These are phyloP conservation scores for Leishmania turanica DNA, from an alignment of 208 protist genomes.

Conservation along the genomic window DNA sequence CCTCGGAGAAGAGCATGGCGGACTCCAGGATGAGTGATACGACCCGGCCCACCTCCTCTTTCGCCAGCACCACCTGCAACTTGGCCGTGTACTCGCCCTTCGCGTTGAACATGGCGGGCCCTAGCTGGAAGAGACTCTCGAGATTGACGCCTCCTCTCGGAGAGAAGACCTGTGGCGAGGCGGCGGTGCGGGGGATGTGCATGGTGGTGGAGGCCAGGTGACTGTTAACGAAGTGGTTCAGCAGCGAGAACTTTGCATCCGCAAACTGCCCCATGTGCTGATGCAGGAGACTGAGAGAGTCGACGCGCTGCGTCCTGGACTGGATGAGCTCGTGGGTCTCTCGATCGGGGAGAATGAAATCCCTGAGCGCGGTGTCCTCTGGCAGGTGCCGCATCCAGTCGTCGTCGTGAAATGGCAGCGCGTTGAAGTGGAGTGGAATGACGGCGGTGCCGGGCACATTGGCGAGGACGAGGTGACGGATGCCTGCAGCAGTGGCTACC, in stretches of 20 bases:
- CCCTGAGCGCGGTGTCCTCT: conserved; percentile 27
- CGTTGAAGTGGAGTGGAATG: conserved; percentile 59
- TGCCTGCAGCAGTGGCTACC: conserved; percentile 28
- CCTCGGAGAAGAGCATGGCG: conserved; percentile 58
- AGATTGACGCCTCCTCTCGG: conserved; percentile 54
- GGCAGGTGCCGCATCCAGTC: conserved; percentile 50
- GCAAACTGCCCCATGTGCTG: conserved; percentile 19
- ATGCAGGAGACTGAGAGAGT: conserved; percentile 10
- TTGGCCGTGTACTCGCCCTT: conserved; percentile 52
- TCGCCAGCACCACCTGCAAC: conserved; percentile 64
- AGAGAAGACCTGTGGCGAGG: conserved; percentile 50
- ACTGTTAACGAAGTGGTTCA: conserved; percentile 48
- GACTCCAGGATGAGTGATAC: conserved; percentile 60
- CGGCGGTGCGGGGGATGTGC: conserved; percentile 43
- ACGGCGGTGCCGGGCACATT: conserved; percentile 52
- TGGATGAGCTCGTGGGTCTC: conserved; percentile 10
- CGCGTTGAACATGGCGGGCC: conserved; percentile 63
- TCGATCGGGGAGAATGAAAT: conserved; percentile 25
- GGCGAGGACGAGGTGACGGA: conserved; percentile 47
- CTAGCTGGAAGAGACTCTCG: conserved; percentile 55
- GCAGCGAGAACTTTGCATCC: conserved; percentile 61
- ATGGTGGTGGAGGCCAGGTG: conserved; percentile 72
- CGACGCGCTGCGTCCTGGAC: neutral
- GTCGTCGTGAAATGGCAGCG: conserved; percentile 61
- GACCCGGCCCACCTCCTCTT: conserved; percentile 54